Percentiles rank a stretch among this genome's conserved stretches.
Evolutionary conservation across 2,329 filamentous ascomycete species (phyloP).

Genomic region (Cytospora piceicola): DNA sequence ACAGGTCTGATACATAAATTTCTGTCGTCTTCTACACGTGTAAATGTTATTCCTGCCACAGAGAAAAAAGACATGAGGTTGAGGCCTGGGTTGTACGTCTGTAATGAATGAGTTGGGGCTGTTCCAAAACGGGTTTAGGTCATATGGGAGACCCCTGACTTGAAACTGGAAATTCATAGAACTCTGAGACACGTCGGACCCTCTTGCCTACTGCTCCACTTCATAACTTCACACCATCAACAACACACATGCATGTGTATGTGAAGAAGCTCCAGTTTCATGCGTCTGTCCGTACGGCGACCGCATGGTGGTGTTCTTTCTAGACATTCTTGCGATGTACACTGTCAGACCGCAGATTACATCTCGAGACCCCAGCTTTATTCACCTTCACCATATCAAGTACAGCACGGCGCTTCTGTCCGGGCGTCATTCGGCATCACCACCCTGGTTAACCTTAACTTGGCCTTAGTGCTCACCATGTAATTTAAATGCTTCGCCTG

Average conservation of each 20-base stretch:
- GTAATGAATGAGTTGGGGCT: not conserved
- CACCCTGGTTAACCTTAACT: too few relatives aligned
- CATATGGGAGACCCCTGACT: not conserved
- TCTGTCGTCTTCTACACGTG: not conserved
- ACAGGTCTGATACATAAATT: too few relatives aligned
- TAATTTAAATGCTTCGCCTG: not conserved
- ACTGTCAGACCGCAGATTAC: too few relatives aligned
- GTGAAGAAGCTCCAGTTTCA: not conserved
- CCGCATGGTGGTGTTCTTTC: not conserved
- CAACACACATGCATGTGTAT: not conserved
- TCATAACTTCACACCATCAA: not conserved
- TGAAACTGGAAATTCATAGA: not conserved
- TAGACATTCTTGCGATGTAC: too few relatives aligned
- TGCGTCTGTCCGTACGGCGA: not conserved
- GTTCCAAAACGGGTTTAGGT: not conserved
- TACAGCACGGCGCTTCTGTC: not conserved
- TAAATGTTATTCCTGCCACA: too few relatives aligned
- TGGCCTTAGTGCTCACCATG: not conserved
- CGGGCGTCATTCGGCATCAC: not conserved
- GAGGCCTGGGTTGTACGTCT: not conserved
- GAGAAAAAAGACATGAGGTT: not conserved
- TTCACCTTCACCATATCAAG: not conserved
- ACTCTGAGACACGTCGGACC: not conserved
- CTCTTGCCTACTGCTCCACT: not conserved
- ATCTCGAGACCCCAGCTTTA: not conserved